phyloP scores from a whole-genome alignment of 139 green algal species.

The Penium margaritaceum region DNA sequence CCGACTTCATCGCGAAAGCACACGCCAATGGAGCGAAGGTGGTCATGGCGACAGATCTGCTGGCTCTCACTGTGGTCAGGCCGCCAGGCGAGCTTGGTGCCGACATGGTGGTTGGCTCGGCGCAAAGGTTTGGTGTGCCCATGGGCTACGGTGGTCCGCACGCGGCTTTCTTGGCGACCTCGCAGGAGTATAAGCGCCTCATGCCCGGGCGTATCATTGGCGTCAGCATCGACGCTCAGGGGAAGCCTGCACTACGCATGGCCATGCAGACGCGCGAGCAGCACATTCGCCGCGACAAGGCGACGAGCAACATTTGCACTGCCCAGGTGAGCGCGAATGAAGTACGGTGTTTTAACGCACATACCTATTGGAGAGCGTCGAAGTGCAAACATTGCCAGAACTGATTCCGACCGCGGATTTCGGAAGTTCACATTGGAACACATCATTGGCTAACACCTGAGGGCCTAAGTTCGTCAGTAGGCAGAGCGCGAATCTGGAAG shows the following conservation, averaged over 20 bases:
- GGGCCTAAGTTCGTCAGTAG: too few species aligned
- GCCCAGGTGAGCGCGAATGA: conserved; percentile 67
- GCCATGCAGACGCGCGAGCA: conserved; percentile 98
- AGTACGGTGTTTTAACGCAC: too few species aligned
- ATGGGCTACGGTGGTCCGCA: conserved; percentile 96
- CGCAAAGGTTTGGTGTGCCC: conserved; percentile 88
- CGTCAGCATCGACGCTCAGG: conserved; percentile 72
- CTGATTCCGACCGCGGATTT: too few species aligned
- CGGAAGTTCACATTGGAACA: too few species aligned
- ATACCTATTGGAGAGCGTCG: too few species aligned
- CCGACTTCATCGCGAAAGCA: conserved; percentile 36
- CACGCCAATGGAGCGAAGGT: conserved; percentile 40
- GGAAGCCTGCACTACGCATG: conserved; percentile 85
- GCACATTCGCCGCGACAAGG: conserved; percentile 98
- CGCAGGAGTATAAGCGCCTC: conserved; percentile 69
- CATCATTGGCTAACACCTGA: too few species aligned
- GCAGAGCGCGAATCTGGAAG: too few species aligned
- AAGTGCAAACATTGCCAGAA: too few species aligned
- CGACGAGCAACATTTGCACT: conserved; percentile 98
- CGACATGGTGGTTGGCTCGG: conserved; percentile 89
- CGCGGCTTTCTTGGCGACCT: conserved; percentile 88
- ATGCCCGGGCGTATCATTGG: conserved; percentile 94
- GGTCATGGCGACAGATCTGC: conserved; percentile 76
- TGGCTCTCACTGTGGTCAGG: conserved; percentile 81
- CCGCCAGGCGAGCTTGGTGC: conserved; percentile 90